Evolutionary conservation across 1,284 basidiomycete genomes (phyloP), one percentile per base, ranked within the genome.

Genomic region (Puccinia novopanici): DNA sequence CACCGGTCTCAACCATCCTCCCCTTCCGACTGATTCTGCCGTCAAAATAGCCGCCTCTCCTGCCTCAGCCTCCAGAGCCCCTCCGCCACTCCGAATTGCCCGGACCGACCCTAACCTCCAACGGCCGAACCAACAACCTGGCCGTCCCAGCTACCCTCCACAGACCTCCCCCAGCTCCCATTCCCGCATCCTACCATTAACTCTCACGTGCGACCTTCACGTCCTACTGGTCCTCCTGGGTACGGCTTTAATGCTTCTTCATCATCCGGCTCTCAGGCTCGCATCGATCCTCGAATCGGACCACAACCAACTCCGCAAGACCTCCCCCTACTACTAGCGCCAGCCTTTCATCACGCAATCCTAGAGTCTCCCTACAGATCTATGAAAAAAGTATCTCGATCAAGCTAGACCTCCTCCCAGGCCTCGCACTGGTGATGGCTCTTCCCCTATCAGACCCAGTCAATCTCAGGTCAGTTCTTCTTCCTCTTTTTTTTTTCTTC

Each of bases 131-230:
- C 45, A 63, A 27, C 52, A 12, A 19, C 1, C 77, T 24, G 40
- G 19, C 52, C 78, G 78, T n/a, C 57, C 78, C 12, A 67, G 37
- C 37, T 63, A 73, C 30, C 59, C 61, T 37, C 57, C 42, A 9
- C 50, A 70, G 57, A 65, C 45, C 4, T 59, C 79, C 27, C 68
- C 78, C 40, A 80, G 45, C 48, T 80, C n/a, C 52, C 70, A 3
- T 73, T 80, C 61, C 78, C 78, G 19, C 78, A 80, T 17, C 78
- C 78, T 55, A 48, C 70, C 15, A 59, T 73, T 40, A 59, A 42
- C 27, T 15, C 75, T 22, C 59, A 68, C 75, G 30, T 68, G 45
- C 42, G 75, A 57, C 34, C 72, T 22, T 27, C 73, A 55, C 55
- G 79, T 24, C n/a, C 68, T 8, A 24, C 75, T 27, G 77, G 54